Percentiles rank a stretch among this genome's conserved stretches.
These are phyloP conservation scores for Westerdykella aurantiaca DNA, from an alignment of 2,329 filamentous ascomycete genomes.

Conservation along the genomic window DNA sequence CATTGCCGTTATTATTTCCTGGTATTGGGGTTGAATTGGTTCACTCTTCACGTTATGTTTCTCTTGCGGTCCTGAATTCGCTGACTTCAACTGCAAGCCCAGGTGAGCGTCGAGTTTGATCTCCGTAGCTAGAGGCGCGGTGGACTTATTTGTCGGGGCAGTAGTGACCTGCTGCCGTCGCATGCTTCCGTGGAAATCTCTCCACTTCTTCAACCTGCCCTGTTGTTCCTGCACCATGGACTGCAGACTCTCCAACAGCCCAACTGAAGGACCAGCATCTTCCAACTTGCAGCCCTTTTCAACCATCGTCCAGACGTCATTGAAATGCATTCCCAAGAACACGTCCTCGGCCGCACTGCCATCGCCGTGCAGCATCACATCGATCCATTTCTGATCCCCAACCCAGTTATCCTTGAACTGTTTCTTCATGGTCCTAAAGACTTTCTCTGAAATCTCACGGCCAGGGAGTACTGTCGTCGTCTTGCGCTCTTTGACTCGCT, in stretches of 20 bases:
- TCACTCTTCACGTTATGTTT: not conserved
- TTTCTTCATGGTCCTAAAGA: conserved; percentile 42
- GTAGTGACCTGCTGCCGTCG: conserved; percentile 8
- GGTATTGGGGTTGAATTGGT: conserved; percentile 15
- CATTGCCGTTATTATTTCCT: conserved; percentile 27
- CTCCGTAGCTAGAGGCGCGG: not conserved
- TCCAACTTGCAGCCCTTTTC: conserved; percentile 54
- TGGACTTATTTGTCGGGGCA: conserved; percentile 1
- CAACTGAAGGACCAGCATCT: conserved; percentile 47
- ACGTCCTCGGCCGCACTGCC: conserved; percentile 51
- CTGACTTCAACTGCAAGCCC: conserved; percentile 21
- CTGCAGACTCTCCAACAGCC: conserved; percentile 67
- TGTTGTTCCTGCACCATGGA: conserved; percentile 60
- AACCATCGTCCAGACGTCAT: conserved; percentile 64
- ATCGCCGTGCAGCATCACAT: conserved; percentile 64
- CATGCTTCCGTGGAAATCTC: conserved; percentile 53
- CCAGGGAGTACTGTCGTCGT: conserved; percentile 19
- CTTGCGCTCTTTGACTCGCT: conserved; percentile 44
- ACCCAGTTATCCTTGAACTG: conserved; percentile 69
- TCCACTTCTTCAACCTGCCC: conserved; percentile 66
- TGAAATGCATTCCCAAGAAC: conserved; percentile 62
- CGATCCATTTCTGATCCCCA: conserved; percentile 68
- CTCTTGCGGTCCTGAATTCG: conserved; percentile 4
- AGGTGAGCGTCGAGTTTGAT: conserved; percentile 32
- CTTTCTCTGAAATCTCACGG: not conserved